phyloP scores from a whole-genome alignment of 345 rosid genomes.

The Sisymbrium altissimum region DNA sequence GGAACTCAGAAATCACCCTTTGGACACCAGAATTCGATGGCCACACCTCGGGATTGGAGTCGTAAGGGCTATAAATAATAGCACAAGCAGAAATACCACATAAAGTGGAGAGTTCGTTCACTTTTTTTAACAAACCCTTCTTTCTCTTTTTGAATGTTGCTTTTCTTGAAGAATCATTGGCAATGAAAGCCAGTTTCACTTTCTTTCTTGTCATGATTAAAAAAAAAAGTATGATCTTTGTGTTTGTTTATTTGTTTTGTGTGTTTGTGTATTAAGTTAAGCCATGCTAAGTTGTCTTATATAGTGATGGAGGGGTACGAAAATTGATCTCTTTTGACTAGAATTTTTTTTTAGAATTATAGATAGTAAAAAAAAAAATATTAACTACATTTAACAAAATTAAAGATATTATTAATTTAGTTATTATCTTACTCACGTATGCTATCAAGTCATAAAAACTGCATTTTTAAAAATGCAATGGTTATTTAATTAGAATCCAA shows the following conservation, averaged over 20 bases:
- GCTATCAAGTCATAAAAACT: background rate
- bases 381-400: background rate
- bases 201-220: constrained; percentile 32
- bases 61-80: constrained; percentile 31
- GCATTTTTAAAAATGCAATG: background rate
- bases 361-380: background rate
- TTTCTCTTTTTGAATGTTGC: constrained; percentile 30
- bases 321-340: background rate
- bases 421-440: background rate
- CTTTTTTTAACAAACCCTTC: constrained; percentile 37
- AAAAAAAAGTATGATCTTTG: background rate
- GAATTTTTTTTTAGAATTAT: background rate
- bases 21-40: constrained; percentile 26
- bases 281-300: background rate
- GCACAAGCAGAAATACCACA: constrained; percentile 30
- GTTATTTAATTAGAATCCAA: too few relatives aligned
- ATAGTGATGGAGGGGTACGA: background rate
- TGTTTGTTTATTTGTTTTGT: background rate
- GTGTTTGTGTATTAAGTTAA: background rate
- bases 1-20: constrained; percentile 20
- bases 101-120: constrained; percentile 27
- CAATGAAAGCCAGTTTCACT: constrained; percentile 34
- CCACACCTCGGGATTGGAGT: constrained; percentile 33
- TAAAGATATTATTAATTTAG: too few relatives aligned
- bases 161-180: constrained; percentile 30